Percentiles rank a stretch among this genome's conserved stretches.
Conservation (phyloP, 2,329 filamentous ascomycete species). For the Xylariaceae sp. region DNA sequence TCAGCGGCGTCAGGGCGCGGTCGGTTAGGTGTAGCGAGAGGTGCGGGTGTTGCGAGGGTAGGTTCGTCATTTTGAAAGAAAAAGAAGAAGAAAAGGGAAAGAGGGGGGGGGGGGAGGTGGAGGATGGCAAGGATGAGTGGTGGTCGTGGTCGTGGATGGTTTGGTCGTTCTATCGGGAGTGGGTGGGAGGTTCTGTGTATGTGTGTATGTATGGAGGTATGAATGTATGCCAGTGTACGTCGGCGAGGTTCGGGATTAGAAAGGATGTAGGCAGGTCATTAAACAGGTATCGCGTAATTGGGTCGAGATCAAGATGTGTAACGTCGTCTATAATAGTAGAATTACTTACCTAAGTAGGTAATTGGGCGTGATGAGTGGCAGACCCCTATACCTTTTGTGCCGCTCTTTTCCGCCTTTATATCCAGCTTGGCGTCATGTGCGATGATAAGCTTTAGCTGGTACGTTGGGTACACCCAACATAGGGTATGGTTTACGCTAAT, state of each 20-base stretch:
- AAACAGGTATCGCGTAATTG: too few relatives aligned
- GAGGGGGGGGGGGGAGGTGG: not conserved
- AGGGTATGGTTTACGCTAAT: too few relatives aligned
- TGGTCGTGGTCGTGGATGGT: too few relatives aligned
- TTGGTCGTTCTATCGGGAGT: too few relatives aligned
- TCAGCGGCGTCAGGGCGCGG: slow-evolving; percentile 58
- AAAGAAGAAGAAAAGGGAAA: too few relatives aligned
- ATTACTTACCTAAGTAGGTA: not conserved
- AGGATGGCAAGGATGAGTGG: too few relatives aligned
- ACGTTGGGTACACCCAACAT: too few relatives aligned
- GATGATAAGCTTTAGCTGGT: too few relatives aligned
- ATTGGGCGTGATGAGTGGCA: not conserved
- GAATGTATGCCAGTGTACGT: too few relatives aligned
- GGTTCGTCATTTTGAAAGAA: slow-evolving; percentile 45
- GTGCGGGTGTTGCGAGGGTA: slow-evolving; percentile 53
- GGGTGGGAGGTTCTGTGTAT: too few relatives aligned
- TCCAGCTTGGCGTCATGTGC: not conserved
- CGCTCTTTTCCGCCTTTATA: not conserved
- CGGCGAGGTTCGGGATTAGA: not conserved
- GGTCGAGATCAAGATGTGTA: not conserved
- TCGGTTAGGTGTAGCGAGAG: slow-evolving; percentile 62
- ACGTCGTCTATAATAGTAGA: not conserved
- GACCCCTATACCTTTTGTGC: not conserved
- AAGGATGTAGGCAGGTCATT: too few relatives aligned
- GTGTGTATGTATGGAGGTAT: not conserved